Evolutionary conservation across 176 grass and related monocot species (phyloP).

Genomic region (Oryza glaberrima): DNA sequence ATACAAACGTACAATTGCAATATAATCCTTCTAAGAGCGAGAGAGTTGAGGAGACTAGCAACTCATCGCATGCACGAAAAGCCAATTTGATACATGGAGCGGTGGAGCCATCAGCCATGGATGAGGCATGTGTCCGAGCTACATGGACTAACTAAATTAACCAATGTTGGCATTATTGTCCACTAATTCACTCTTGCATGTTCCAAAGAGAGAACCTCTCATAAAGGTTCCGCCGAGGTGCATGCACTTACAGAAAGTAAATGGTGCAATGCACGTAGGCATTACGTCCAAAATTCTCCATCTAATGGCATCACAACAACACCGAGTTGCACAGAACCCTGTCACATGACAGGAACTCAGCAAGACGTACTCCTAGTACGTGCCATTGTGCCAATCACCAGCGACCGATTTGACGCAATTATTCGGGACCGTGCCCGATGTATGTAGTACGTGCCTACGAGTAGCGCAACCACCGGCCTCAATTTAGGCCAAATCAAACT

Average conservation of each 20-base stretch:
- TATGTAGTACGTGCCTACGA: slow-evolving; percentile 5
- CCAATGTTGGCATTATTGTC: not conserved
- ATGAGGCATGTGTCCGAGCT: not conserved
- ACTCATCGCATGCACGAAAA: not conserved
- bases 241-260: too few relatives aligned
- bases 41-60: not conserved
- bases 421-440: not conserved
- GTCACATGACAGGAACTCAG: not conserved
- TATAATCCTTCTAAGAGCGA: too few relatives aligned
- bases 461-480: not conserved
- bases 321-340: not conserved
- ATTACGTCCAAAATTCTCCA: not conserved
- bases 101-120: too few relatives aligned
- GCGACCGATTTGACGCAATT: not conserved
- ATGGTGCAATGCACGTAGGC: not conserved
- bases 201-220: not conserved
- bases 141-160: too few relatives aligned
- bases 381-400: not conserved
- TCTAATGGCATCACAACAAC: not conserved
- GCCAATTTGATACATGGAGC: not conserved
- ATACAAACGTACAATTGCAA: not conserved
- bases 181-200: too few relatives aligned
- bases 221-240: not conserved
- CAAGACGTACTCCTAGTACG: too few relatives aligned
- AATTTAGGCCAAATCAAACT: slow-evolving; percentile 16